phyloP scores from a whole-genome alignment of 2,329 filamentous ascomycete genomes.

The Phialocephala sp. region DNA sequence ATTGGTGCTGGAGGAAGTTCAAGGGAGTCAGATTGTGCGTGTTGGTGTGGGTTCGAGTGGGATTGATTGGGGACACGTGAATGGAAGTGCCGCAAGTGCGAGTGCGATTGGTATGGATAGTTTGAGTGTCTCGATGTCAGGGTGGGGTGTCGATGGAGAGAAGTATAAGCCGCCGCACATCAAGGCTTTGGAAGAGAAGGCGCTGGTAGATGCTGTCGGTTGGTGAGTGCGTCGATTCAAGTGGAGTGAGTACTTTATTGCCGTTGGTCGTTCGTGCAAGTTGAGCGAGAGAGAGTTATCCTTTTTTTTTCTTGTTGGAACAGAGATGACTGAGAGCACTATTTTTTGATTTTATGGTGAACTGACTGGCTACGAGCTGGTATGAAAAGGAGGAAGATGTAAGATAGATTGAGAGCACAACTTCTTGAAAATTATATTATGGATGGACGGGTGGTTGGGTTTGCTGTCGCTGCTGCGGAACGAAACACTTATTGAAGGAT shows the following conservation, averaged over 20 bases:
- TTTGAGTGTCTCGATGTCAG: conserved; percentile 5
- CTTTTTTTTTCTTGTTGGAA: background rate
- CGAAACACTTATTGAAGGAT: conserved; percentile 1
- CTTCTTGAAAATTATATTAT: conserved; percentile 1
- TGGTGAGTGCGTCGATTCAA: background rate
- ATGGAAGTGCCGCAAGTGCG: conserved; percentile 9
- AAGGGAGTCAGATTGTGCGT: background rate
- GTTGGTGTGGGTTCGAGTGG: no score
- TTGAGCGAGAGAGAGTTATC: background rate
- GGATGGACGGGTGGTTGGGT: background rate
- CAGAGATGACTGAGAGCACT: background rate
- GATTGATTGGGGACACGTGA: conserved; percentile 8
- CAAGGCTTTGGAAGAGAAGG: conserved; percentile 29
- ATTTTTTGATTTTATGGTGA: background rate
- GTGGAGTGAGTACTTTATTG: background rate
- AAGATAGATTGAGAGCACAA: background rate
- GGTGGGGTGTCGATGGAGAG: conserved; percentile 16
- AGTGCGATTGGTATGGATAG: background rate
- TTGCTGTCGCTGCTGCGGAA: background rate
- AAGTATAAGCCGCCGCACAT: conserved; percentile 32
- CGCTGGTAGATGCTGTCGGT: background rate
- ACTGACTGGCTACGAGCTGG: no score
- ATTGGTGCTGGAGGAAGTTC: conserved; percentile 19
- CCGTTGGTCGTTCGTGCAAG: background rate
- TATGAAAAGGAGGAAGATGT: no score